phyloP scores from a whole-genome alignment of 108 stramenopile species.

The Craspedostauros australis region DNA sequence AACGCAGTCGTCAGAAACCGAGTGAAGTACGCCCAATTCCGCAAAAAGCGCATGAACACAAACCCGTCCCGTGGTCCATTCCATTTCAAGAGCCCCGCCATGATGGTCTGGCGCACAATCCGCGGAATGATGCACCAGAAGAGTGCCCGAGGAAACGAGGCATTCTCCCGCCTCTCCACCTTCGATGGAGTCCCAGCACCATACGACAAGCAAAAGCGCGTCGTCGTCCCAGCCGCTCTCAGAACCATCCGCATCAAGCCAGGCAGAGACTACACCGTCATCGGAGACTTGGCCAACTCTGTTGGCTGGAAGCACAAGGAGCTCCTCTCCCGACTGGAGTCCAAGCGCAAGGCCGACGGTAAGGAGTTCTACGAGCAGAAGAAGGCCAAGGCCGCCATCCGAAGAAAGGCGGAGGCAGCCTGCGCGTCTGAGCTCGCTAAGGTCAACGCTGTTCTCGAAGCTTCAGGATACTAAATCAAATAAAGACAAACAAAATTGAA shows the following conservation, averaged over 20 bases:
- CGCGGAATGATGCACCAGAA: conserved; percentile 99
- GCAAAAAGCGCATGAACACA: conserved; percentile 96
- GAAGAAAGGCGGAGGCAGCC: conserved; percentile 73
- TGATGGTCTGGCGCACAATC: conserved; percentile 97
- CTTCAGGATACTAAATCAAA: conserved; percentile 70
- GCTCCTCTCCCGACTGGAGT: conserved; percentile 84
- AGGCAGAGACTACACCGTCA: conserved; percentile 86
- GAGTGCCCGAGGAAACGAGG: conserved; percentile 92
- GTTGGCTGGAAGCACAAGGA: conserved; percentile 99
- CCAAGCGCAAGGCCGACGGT: conserved; percentile 90
- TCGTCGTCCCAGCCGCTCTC: conserved; percentile 98
- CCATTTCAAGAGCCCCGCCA: conserved; percentile 95
- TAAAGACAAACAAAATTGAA: too few species aligned
- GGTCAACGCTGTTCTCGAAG: conserved; percentile 82
- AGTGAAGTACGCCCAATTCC: conserved; percentile 96
- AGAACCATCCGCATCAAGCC: conserved; percentile 90
- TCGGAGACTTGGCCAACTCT: conserved; percentile 87
- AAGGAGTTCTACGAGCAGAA: conserved; percentile 94
- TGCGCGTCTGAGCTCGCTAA: conserved; percentile 70
- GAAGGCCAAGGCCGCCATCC: conserved; percentile 74
- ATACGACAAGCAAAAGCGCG: conserved; percentile 97
- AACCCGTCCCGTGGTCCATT: conserved; percentile 94
- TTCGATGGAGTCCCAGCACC: conserved; percentile 99
- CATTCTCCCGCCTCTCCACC: conserved; percentile 89
- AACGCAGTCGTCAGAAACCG: conserved; percentile 87